Percentiles rank a stretch among this genome's conserved stretches.
Evolutionary conservation across 2,329 filamentous ascomycete species (phyloP).

Genomic region (Esteya vermicola): DNA sequence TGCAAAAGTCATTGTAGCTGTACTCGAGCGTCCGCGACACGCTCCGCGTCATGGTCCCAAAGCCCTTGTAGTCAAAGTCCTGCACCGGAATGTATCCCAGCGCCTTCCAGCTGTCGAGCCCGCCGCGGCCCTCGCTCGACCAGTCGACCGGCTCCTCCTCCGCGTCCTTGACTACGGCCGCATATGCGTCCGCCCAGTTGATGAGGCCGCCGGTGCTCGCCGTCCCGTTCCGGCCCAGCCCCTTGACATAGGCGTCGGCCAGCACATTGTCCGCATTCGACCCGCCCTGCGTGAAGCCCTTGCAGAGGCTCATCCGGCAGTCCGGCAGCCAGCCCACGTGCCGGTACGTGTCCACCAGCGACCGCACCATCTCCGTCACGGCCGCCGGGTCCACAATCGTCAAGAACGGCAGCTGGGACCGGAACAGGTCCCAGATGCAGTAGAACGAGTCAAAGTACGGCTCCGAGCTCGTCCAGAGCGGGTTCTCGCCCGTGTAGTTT

Average conservation of each 20-base stretch:
- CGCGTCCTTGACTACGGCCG: conserved; percentile 46
- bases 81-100: conserved; percentile 58
- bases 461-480: conserved; percentile 48
- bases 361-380: conserved; percentile 53
- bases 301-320: conserved; percentile 62
- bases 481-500: conserved; percentile 62
- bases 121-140: conserved; percentile 56
- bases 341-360: conserved; percentile 56
- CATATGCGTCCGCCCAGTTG: conserved; percentile 53
- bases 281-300: conserved; percentile 61
- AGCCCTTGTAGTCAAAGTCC: conserved; percentile 50
- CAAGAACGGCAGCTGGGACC: conserved; percentile 54
- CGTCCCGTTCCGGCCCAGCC: conserved; percentile 23
- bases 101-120: conserved; percentile 55
- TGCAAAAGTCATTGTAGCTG: conserved; percentile 62
- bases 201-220: conserved; percentile 28
- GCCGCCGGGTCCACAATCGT: conserved; percentile 51
- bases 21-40: conserved; percentile 66
- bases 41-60: conserved; percentile 56
- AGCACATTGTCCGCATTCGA: conserved; percentile 60
- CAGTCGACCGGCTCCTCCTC: conserved; percentile 58
- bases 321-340: conserved; percentile 61
- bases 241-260: conserved; percentile 54
- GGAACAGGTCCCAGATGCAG: conserved; percentile 61
- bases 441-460: conserved; percentile 68